These are phyloP conservation scores for Trichophaea hybrida DNA, from an alignment of 2,329 filamentous ascomycete genomes.

Conservation along the genomic window DNA sequence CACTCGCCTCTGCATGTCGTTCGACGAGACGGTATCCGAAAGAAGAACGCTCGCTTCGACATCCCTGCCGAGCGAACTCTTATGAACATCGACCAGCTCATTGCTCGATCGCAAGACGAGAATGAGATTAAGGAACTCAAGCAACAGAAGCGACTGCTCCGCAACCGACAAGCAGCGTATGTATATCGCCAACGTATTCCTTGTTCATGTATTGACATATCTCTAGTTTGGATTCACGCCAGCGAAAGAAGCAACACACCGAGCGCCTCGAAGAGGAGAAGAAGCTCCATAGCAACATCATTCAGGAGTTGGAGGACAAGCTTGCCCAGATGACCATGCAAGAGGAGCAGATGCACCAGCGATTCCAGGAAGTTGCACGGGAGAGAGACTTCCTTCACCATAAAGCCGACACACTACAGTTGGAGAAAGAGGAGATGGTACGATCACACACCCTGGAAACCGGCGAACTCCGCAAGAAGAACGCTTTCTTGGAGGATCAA, in stretches of 20 bases:
- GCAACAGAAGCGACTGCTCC: slow-evolving; percentile 86
- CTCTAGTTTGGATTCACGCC: slow-evolving; percentile 74
- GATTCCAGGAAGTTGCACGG: slow-evolving; percentile 52
- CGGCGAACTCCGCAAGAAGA: slow-evolving; percentile 81
- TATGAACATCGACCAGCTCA: slow-evolving; percentile 86
- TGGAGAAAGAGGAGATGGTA: slow-evolving; percentile 87
- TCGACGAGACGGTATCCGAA: slow-evolving; percentile 77
- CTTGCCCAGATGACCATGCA: slow-evolving; percentile 53
- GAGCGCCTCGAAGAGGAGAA: slow-evolving; percentile 95
- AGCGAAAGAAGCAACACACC: slow-evolving; percentile 96
- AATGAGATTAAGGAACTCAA: slow-evolving; percentile 95
- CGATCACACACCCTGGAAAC: slow-evolving; percentile 79
- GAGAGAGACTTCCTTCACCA: slow-evolving; percentile 62
- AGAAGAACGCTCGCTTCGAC: slow-evolving; percentile 98
- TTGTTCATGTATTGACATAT: slow-evolving; percentile 13
- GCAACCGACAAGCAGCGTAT: slow-evolving; percentile 95
- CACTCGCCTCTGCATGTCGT: slow-evolving; percentile 56
- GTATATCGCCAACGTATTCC: slow-evolving; percentile 31
- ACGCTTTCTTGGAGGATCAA: slow-evolving; percentile 63
- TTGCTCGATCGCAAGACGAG: slow-evolving; percentile 74
- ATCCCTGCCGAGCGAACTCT: slow-evolving; percentile 89
- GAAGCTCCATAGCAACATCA: slow-evolving; percentile 68
- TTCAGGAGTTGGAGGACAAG: slow-evolving; percentile 66
- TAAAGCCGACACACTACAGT: slow-evolving; percentile 59
- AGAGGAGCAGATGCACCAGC: slow-evolving; percentile 33